phyloP scores from a whole-genome alignment of 768 basidiomycete species.

The Lactarius evosmus region DNA sequence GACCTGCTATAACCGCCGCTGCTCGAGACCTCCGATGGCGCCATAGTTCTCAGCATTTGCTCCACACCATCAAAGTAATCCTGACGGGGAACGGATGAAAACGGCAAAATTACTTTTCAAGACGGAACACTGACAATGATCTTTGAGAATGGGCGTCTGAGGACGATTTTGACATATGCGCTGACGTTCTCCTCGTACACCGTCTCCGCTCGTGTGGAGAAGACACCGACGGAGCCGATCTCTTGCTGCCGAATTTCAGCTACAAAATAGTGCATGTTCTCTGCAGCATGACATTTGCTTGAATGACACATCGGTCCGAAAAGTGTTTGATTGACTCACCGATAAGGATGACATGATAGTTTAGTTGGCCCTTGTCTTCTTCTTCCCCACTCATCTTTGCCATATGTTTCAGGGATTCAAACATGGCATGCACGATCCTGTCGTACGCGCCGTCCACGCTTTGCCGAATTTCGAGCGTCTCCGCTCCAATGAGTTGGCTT shows the following conservation, averaged over 20 bases:
- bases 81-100: conserved; percentile 41
- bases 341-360: conserved; percentile 92
- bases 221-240: conserved; percentile 56
- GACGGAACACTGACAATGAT: conserved; percentile 50
- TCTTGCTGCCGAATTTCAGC: conserved; percentile 75
- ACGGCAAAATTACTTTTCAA: background rate
- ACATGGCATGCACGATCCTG: conserved; percentile 84
- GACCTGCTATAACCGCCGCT: conserved; percentile 74
- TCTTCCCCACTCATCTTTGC: conserved; percentile 91
- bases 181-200: conserved; percentile 88
- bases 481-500: conserved; percentile 73
- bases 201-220: conserved; percentile 67
- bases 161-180: conserved; percentile 82
- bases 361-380: conserved; percentile 95
- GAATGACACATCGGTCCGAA: background rate
- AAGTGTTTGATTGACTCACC: conserved; percentile 50
- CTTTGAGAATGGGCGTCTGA: conserved; percentile 82
- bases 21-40: conserved; percentile 69
- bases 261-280: conserved; percentile 95
- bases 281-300: conserved; percentile 40
- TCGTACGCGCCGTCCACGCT: conserved; percentile 84
- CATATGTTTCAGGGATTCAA: conserved; percentile 91
- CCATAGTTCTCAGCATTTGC: conserved; percentile 75
- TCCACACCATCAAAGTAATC: conserved; percentile 95
- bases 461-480: conserved; percentile 71